phyloP scores from a whole-genome alignment of 2,329 filamentous ascomycete species.

The Salinomyces thailandicus region DNA sequence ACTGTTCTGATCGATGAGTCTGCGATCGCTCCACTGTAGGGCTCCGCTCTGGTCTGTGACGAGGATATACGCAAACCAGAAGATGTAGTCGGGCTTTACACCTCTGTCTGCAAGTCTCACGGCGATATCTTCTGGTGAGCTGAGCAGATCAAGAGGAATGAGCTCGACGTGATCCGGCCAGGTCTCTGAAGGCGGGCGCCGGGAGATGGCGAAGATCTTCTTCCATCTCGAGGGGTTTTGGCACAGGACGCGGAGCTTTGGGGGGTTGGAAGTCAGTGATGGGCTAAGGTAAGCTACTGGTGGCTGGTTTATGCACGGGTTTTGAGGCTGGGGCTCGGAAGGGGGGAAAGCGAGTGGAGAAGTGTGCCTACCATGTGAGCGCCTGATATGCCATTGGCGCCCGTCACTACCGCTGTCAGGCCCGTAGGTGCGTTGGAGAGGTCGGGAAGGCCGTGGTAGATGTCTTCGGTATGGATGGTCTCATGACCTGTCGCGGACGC shows the following conservation, averaged over 20 bases:
- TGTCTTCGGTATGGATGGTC: conserved; percentile 3
- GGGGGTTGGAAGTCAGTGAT: background rate
- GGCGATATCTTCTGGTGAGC: conserved; percentile 2
- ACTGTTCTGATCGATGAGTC: conserved; percentile 6
- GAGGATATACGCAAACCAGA: conserved; percentile 8
- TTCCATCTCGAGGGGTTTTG: conserved; percentile 4
- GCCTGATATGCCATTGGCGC: conserved; percentile 8
- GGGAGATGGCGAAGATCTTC: conserved; percentile 7
- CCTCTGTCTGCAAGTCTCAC: background rate
- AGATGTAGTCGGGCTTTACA: conserved; percentile 8
- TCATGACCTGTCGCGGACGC: too few relatives aligned
- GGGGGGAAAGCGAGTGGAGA: too few relatives aligned
- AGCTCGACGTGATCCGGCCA: conserved; percentile 6
- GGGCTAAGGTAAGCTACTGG: too few relatives aligned
- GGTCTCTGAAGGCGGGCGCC: conserved; percentile 4
- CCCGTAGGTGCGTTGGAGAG: conserved; percentile 4
- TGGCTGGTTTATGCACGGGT: too few relatives aligned
- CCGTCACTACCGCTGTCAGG: conserved; percentile 6
- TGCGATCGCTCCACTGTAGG: conserved; percentile 5
- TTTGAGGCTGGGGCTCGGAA: background rate
- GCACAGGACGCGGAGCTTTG: conserved; percentile 2
- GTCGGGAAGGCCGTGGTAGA: conserved; percentile 7
- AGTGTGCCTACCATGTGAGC: conserved; percentile 4
- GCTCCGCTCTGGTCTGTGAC: conserved; percentile 5
- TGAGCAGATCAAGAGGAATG: conserved; percentile 5